These are phyloP conservation scores for Jamesozyma jinghongensis DNA, from an alignment of 805 yeast species.

Conservation along the genomic window DNA sequence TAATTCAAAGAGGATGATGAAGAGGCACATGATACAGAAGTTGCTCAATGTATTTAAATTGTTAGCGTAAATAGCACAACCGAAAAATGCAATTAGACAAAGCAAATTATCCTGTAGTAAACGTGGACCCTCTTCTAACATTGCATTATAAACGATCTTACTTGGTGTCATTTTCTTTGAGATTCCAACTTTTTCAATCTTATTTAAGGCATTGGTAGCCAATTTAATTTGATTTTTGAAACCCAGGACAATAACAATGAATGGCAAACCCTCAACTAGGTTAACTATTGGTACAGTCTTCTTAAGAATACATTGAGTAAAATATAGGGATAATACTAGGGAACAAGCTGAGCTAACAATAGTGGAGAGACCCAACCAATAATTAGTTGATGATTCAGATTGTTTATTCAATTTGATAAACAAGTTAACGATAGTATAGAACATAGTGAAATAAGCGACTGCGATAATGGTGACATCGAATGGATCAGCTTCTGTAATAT, in stretches of 20 bases:
- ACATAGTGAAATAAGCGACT: slow-evolving; percentile 79
- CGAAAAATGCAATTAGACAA: slow-evolving; percentile 59
- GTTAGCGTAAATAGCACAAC: slow-evolving; percentile 55
- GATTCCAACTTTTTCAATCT: slow-evolving; percentile 28
- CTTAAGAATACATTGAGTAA: slow-evolving; percentile 47
- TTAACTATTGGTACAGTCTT: slow-evolving; percentile 61
- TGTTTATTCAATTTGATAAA: slow-evolving; percentile 74
- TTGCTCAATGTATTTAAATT: slow-evolving; percentile 66
- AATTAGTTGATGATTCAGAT: slow-evolving; percentile 40
- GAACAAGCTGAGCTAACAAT: slow-evolving; percentile 74
- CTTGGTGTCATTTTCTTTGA: slow-evolving; percentile 25
- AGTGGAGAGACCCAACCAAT: slow-evolving; percentile 80
- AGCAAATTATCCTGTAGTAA: slow-evolving; percentile 64
- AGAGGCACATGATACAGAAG: slow-evolving; percentile 67
- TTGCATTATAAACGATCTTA: slow-evolving; percentile 28
- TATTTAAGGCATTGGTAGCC: slow-evolving; percentile 47
- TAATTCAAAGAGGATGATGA: slow-evolving; percentile 63
- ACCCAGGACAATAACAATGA: slow-evolving; percentile 85
- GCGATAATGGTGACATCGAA: slow-evolving; percentile 76
- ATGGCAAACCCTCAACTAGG: slow-evolving; percentile 86
- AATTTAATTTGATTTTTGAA: slow-evolving; percentile 76
- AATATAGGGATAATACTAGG: slow-evolving; percentile 65
- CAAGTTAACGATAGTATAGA: slow-evolving; percentile 67
- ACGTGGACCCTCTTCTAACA: slow-evolving; percentile 31
- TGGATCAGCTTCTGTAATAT: slow-evolving; percentile 66